Base-by-base conservation (phyloP, 2,329 filamentous ascomycete species). In the Trichoderma gracile region DNA sequence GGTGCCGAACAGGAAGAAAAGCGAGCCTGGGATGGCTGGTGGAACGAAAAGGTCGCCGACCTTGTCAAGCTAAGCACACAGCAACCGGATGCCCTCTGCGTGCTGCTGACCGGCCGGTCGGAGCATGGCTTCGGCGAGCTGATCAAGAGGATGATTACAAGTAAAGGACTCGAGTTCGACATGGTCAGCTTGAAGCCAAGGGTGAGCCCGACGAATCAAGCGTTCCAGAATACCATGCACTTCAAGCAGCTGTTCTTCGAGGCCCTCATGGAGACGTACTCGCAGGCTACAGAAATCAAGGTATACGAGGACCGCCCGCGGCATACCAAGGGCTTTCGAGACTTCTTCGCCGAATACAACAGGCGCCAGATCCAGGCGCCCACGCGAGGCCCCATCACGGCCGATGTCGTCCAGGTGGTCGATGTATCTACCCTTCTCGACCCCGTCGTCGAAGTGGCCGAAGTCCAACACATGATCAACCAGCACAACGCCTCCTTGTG, bases 231-330 rank as follows among this genome's bases (percentile, higher is more conserved):
- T 72, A 99, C 95, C 3, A 95, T 97, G 88, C 80, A 86, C 27
- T 99, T 97, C 83, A 99, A 99, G 80, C 91, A 97, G 74, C 81
- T 86, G 45, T 92, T 97, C 71, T 84, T 99, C 30, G 84, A 86
- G 67, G 85, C 90, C 25, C 79, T 98, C 61, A 86, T 97, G 78
- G 88, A 92, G 77, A 98, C 94, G 30, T 98, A 98, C 78, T 86
- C 83, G 67, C 76, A 87, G 47, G 92, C 94, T 3, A 85, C 89
- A n/a, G 93, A 97, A 71, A 89, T 98, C 62, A 86, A 89, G 76
- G 82, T 90, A 54, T 90, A 90, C 73, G 88, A 90, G 71, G 88
- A 90, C 71, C 80, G 88, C 4, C 78, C 82, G 3, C 85, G 84
- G 69, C 88, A 90, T 73, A 90, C 91, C 58, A 90, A 90, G 74